Evolutionary conservation across 805 yeast species (phyloP), one percentile per base, ranked within the genome.

Genomic region (Pichia eremophila): DNA sequence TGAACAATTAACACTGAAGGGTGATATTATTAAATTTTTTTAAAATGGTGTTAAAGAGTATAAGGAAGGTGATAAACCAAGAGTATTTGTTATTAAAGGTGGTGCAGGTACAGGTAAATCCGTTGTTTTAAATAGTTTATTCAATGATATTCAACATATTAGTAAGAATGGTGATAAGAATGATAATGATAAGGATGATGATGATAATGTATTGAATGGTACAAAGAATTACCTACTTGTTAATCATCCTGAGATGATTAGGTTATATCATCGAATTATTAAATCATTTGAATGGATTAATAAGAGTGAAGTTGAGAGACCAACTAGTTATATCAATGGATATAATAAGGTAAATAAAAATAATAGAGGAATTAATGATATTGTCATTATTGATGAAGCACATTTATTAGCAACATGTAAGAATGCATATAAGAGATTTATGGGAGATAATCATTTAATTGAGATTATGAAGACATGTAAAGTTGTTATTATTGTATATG

Each of bases 41-140:
- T 1, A 59, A 67, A 4, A 43, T 0, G 52, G 61, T 28, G 46
- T 71, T 11, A 36, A 47, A n/a, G 45, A 45, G 2, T 46, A 51
- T 34, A 38, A 47, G 4, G n/a, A 27, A 6, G 48, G 54, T 3
- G 51, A 48, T 29, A 52, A 46, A 37, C 59, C 72, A 0, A 40
- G 27, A n/a, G 61, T 69, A 52, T 71, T 65, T 54, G 69, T 71
- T 1, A 69, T 72, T 44, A 66, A 70, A 50, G 77, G 77, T 44
- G 74, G 70, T 57, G 75, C 76, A 7, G 77, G 77, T 25, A 72
- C 77, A 0, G 77, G 77, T 12, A 72, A 72, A 51, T 66, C 72
- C 15, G 75, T 69, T 3, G 62, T 72, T 10, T 54, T 72, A 46
- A 72, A 72, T 46, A 56, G 73, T 8, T 42, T 29, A 12, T 29